Evolutionary conservation across 2,329 filamentous ascomycete species (phyloP).

Genomic region (Aspergillus sp.): DNA sequence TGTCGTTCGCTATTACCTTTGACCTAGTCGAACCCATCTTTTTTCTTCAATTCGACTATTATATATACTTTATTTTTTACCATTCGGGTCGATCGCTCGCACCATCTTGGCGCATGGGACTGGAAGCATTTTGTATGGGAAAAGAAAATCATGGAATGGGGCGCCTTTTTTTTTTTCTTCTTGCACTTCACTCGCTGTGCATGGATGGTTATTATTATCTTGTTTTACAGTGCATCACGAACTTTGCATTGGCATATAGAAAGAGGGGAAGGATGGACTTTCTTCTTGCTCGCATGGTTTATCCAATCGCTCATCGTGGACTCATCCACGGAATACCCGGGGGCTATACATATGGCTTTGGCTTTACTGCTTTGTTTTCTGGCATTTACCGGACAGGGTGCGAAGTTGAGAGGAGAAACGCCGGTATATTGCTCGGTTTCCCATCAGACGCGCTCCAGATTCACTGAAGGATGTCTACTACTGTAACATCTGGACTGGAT

Average conservation of each 20-base stretch:
- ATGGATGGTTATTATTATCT: conserved; percentile 26
- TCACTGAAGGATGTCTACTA: background rate
- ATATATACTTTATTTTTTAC: conserved; percentile 31
- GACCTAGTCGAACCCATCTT: conserved; percentile 29
- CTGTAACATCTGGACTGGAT: background rate
- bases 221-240: conserved; percentile 26
- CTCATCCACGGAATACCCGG: background rate
- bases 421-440: background rate
- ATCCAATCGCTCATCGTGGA: conserved; percentile 9
- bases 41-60: conserved; percentile 30
- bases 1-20: conserved; percentile 35
- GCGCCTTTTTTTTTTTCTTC: conserved; percentile 23
- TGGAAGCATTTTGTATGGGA: conserved; percentile 23
- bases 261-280: conserved; percentile 16
- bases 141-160: conserved; percentile 27
- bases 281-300: conserved; percentile 13
- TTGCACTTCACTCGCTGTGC: conserved; percentile 43
- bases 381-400: conserved; percentile 2
- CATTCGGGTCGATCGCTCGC: conserved; percentile 43
- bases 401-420: background rate
- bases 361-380: conserved; percentile 9
- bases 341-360: background rate
- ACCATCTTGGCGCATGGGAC: conserved; percentile 35
- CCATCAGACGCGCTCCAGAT: background rate
- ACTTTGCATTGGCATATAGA: conserved; percentile 38